phyloP scores from a whole-genome alignment of 2,329 filamentous ascomycete species.

The Aspergillus tanneri region DNA sequence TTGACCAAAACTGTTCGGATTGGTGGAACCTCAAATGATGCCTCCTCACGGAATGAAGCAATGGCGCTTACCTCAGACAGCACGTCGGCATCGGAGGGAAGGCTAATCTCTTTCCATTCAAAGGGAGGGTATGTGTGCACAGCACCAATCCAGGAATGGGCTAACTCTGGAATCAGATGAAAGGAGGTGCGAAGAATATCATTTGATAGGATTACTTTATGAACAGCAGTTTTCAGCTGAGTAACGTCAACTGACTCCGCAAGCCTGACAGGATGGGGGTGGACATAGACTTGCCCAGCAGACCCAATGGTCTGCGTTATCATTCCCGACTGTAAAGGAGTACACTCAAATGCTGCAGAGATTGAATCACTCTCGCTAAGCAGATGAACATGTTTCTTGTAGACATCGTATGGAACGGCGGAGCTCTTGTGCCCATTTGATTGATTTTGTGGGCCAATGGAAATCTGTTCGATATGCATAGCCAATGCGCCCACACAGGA shows the following conservation, averaged over 20 bases:
- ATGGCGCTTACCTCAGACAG: conserved; percentile 13
- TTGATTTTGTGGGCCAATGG: background rate
- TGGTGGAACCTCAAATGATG: conserved; percentile 25
- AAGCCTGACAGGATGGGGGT: conserved; percentile 64
- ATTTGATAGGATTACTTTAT: conserved; percentile 49
- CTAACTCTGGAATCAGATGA: conserved; percentile 24
- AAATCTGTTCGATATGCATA: conserved; percentile 16
- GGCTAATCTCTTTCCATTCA: conserved; percentile 20
- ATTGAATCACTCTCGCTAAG: conserved; percentile 23
- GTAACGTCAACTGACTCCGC: conserved; percentile 42
- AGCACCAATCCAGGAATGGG: conserved; percentile 27
- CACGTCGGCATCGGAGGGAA: conserved; percentile 17
- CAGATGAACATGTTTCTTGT: conserved; percentile 18
- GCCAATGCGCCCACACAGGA: conserved; percentile 31
- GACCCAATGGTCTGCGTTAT: conserved; percentile 65
- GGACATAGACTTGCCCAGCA: conserved; percentile 65
- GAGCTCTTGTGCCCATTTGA: conserved; percentile 7
- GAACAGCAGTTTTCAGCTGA: conserved; percentile 58
- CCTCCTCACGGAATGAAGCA: conserved; percentile 19
- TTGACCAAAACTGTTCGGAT: conserved; percentile 38
- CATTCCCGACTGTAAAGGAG: conserved; percentile 80
- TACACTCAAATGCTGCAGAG: conserved; percentile 53
- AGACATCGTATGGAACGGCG: conserved; percentile 7
- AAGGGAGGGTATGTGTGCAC: conserved; percentile 25
- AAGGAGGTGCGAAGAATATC: conserved; percentile 66